Evolutionary conservation across 768 basidiomycete genomes (phyloP).

Genomic region (Lactarius akahatsu): DNA sequence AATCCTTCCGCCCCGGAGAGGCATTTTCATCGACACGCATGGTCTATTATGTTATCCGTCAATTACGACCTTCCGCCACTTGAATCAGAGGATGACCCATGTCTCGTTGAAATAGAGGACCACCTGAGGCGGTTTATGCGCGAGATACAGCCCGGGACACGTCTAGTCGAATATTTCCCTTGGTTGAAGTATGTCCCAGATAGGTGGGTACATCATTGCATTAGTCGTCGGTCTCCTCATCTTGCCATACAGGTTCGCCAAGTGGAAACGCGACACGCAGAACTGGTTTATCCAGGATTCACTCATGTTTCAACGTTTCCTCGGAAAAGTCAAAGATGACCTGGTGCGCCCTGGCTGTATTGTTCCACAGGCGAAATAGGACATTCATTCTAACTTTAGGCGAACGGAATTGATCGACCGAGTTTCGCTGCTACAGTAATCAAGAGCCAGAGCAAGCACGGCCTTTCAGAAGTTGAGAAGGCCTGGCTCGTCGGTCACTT

Average conservation of each 20-base stretch:
- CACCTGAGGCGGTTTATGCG: not conserved
- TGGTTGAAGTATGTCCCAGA: not conserved
- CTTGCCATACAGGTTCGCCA: not conserved
- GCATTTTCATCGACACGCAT: not conserved
- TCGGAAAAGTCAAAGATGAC: constrained; percentile 5
- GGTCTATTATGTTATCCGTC: constrained; percentile 1
- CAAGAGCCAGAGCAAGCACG: constrained; percentile 1
- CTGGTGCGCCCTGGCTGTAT: not conserved
- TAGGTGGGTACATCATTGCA: not conserved
- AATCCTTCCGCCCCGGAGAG: not conserved
- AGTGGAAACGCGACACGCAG: constrained; percentile 22
- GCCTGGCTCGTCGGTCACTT: constrained; percentile 26
- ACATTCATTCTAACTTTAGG: not conserved
- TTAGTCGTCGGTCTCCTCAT: not conserved
- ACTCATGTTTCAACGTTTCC: constrained; percentile 16
- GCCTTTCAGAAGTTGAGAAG: constrained; percentile 16
- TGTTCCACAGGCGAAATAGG: not conserved
- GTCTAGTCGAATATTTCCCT: not conserved
- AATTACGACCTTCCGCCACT: not conserved
- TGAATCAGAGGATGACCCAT: constrained; percentile 1
- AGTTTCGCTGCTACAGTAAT: constrained; percentile 17
- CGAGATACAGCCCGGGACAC: not conserved
- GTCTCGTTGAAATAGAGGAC: not conserved
- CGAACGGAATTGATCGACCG: constrained; percentile 7
- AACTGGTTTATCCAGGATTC: constrained; percentile 19